Percentiles rank a stretch among this genome's conserved stretches.
phyloP scores from a whole-genome alignment of 2,329 filamentous ascomycete species.

The Colletotrichum lupini region DNA sequence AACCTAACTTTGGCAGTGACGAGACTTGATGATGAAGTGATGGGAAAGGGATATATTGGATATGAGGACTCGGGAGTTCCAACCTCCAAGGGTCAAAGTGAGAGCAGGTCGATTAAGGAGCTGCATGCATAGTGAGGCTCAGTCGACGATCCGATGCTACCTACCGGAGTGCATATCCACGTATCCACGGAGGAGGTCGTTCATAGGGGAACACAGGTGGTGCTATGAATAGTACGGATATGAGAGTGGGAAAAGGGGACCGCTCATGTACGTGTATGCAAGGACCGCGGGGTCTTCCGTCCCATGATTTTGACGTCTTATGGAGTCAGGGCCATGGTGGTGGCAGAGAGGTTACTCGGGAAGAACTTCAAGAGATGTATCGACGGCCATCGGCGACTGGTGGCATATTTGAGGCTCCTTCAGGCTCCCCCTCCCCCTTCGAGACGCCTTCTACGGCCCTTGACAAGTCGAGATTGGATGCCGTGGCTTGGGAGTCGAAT shows the following conservation, averaged over 20 bases:
- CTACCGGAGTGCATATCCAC: not conserved
- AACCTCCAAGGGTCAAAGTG: not conserved
- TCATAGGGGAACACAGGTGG: not conserved
- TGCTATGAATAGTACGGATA: conserved; percentile 9
- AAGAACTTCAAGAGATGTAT: not conserved
- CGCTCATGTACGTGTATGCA: not conserved
- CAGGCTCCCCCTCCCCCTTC: not conserved
- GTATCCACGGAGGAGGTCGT: not conserved
- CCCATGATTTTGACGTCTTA: not conserved
- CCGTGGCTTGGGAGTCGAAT: conserved; percentile 10
- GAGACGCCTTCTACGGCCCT: not conserved
- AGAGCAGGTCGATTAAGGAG: not conserved
- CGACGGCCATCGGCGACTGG: not conserved
- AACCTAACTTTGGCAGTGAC: not conserved
- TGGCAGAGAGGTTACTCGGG: too few species aligned
- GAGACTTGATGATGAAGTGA: not conserved
- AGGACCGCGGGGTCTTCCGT: not conserved
- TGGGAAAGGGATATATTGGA: not conserved
- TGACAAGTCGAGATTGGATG: not conserved
- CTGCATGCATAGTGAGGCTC: not conserved
- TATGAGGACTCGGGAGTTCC: not conserved
- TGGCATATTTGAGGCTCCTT: not conserved
- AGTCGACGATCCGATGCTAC: not conserved
- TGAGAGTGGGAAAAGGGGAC: not conserved
- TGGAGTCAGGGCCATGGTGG: not conserved